These are phyloP conservation scores for Carallia brachiata DNA, from an alignment of 345 rosid species.

Conservation along the genomic window DNA sequence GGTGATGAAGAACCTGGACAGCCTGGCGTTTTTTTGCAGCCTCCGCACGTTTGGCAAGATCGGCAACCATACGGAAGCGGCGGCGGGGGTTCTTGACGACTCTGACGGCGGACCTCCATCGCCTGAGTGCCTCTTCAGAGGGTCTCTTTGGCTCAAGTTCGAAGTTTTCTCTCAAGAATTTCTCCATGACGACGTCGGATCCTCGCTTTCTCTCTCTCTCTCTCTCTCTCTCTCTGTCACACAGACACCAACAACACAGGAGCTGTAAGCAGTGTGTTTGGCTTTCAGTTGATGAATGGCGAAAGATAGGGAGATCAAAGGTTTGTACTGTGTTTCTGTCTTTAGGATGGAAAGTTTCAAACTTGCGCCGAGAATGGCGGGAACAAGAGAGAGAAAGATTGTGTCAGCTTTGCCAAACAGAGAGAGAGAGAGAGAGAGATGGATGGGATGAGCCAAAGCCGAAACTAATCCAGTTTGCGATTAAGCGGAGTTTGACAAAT, in stretches of 20 bases:
- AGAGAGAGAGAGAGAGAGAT: background rate
- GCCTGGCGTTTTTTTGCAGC: constrained; percentile 23
- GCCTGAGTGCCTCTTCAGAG: constrained; percentile 23
- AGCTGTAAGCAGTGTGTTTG: no score
- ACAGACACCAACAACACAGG: no score
- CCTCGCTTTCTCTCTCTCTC: background rate
- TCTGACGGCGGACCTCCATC: constrained; percentile 32
- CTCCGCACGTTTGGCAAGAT: constrained; percentile 31
- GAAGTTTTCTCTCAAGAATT: constrained; percentile 32
- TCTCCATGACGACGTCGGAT: constrained; percentile 15
- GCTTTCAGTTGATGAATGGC: no score
- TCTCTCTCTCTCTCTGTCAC: background rate
- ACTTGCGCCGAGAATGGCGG: background rate
- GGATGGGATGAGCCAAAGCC: background rate
- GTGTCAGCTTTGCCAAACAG: background rate
- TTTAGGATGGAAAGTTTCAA: background rate
- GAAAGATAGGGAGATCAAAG: no score
- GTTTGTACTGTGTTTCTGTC: background rate
- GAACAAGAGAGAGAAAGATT: background rate
- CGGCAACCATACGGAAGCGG: constrained; percentile 34
- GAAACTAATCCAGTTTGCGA: no score
- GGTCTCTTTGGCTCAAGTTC: constrained; percentile 27
- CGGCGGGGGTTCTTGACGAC: constrained; percentile 36
- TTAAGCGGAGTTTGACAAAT: background rate
- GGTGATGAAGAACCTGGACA: constrained; percentile 11